phyloP scores from a whole-genome alignment of 495 filamentous ascomycete genomes.

The Daldinia caldariorum region DNA sequence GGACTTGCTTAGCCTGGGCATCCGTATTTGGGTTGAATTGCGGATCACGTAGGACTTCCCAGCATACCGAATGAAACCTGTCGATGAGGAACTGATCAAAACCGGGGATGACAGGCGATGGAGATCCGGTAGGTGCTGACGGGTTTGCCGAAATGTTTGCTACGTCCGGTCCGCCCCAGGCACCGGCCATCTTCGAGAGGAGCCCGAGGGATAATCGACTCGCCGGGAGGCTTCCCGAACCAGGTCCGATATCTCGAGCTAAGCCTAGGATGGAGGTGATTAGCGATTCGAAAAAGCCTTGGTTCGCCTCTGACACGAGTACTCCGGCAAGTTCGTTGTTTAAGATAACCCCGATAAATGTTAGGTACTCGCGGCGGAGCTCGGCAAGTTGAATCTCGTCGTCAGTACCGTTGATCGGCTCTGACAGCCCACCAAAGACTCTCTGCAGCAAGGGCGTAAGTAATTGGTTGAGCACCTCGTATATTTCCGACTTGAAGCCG shows the following conservation, averaged over 20 bases:
- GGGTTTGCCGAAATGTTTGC: constrained; percentile 62
- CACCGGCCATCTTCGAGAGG: constrained; percentile 76
- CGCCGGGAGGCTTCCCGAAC: constrained; percentile 72
- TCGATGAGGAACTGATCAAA: constrained; percentile 90
- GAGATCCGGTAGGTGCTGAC: constrained; percentile 51
- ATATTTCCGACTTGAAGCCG: constrained; percentile 94
- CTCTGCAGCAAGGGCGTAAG: constrained; percentile 88
- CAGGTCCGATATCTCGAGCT: constrained; percentile 75
- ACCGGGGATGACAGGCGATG: constrained; percentile 73
- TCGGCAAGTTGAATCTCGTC: constrained; percentile 94
- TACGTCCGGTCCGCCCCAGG: constrained; percentile 87
- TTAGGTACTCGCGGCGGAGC: constrained; percentile 90
- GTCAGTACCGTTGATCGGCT: constrained; percentile 89
- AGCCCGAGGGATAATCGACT: constrained; percentile 83
- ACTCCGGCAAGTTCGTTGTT: constrained; percentile 89
- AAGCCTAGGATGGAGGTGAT: constrained; percentile 85
- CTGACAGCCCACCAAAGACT: constrained; percentile 83
- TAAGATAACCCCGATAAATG: constrained; percentile 85
- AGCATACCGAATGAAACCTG: constrained; percentile 87
- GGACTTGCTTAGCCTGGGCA: constrained; percentile 82
- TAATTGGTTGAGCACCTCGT: constrained; percentile 84
- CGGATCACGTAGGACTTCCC: constrained; percentile 79
- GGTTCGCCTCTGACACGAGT: constrained; percentile 87
- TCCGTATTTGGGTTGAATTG: constrained; percentile 81
- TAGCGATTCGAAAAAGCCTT: constrained; percentile 84